Conservation (phyloP, 257 asterid species). For the Scutellaria barbata region DNA sequence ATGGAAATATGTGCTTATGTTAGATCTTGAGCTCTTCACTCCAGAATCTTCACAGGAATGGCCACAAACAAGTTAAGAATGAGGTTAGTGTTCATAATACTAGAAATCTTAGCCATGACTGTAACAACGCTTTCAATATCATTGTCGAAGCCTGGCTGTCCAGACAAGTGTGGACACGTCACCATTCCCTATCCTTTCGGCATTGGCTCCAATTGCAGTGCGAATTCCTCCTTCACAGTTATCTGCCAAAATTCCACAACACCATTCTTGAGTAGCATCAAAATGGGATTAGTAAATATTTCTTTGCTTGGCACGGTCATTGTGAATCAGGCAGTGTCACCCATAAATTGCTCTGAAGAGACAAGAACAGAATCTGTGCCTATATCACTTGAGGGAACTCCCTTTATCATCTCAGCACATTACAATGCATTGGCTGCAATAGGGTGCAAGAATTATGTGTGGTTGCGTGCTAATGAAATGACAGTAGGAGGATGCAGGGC, state of each 20-base stretch:
- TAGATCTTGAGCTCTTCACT: neutral
- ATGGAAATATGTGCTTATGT: too few relatives aligned
- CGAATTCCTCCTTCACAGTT: conserved; percentile 36
- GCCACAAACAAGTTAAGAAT: neutral
- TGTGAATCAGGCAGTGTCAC: conserved; percentile 34
- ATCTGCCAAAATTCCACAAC: conserved; percentile 37
- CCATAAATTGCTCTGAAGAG: conserved; percentile 35
- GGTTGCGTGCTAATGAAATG: conserved; percentile 25
- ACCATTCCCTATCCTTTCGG: conserved; percentile 54
- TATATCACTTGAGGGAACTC: conserved; percentile 29
- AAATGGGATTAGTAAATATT: conserved; percentile 28
- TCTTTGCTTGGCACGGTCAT: conserved; percentile 4
- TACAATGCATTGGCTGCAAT: conserved; percentile 29
- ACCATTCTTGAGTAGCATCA: conserved; percentile 31
- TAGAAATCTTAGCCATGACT: neutral
- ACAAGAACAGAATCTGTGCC: neutral
- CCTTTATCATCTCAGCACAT: conserved; percentile 34
- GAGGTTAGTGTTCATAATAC: conserved; percentile 7
- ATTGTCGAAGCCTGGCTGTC: conserved; percentile 35
- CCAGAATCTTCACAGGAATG: neutral
- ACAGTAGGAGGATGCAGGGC: conserved; percentile 38
- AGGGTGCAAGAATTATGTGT: conserved; percentile 34
- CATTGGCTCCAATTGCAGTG: conserved; percentile 41
- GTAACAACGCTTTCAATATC: neutral
- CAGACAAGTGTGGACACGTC: conserved; percentile 42